These are phyloP conservation scores for Lobosporangium transversale DNA, from an alignment of 192 early-diverging fungal genomes.

Conservation along the genomic window DNA sequence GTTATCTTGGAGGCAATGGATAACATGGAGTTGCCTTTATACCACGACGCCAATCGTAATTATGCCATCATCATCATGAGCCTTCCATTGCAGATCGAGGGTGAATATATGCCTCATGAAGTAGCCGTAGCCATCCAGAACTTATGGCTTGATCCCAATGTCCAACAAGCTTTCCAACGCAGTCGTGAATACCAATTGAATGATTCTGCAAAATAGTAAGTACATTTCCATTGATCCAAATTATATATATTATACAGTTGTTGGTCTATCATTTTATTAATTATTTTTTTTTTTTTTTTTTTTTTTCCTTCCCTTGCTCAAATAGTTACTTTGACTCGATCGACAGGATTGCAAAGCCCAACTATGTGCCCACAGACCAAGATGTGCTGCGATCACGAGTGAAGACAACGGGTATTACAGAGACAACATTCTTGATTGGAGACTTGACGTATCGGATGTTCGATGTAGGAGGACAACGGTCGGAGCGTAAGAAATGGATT, in stretches of 20 bases:
- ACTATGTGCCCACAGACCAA: constrained; percentile 92
- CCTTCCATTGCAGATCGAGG: constrained; percentile 88
- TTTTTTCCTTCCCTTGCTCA: constrained; percentile 2
- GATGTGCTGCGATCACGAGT: constrained; percentile 97
- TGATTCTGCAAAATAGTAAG: constrained; percentile 94
- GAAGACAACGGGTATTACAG: constrained; percentile 96
- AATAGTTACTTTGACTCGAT: constrained; percentile 93
- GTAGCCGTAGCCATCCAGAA: constrained; percentile 81
- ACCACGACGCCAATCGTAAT: constrained; percentile 71
- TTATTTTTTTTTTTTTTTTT: constrained; percentile 14
- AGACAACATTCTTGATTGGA: constrained; percentile 90
- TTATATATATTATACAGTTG: no score
- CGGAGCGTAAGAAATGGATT: constrained; percentile 99
- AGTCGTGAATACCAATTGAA: constrained; percentile 95
- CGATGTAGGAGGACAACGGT: constrained; percentile 98
- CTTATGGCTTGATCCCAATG: constrained; percentile 88
- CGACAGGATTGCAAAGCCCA: constrained; percentile 81
- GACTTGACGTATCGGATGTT: constrained; percentile 95
- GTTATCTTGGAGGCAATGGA: constrained; percentile 97
- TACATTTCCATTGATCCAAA: constrained; percentile 7
- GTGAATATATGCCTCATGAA: constrained; percentile 84
- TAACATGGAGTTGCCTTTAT: constrained; percentile 78
- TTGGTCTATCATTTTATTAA: neutral
- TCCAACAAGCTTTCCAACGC: constrained; percentile 82
- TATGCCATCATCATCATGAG: constrained; percentile 81